Conservation (phyloP, 805 yeast genomes). For the Phaffomyces antillensis region DNA sequence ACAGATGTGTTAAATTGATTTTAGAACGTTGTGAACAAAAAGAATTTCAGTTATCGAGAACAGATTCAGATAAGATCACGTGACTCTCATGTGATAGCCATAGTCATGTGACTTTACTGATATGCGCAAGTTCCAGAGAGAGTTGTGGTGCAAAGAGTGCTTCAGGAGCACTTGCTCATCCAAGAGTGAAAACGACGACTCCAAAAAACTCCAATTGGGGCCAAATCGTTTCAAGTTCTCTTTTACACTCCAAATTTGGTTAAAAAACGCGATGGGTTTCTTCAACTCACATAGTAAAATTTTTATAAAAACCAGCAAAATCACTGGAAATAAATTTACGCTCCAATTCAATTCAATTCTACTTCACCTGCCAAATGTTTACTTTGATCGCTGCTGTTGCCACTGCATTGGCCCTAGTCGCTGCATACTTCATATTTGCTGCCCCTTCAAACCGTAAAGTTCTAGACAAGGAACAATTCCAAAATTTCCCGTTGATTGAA, state of each 20-base stretch:
- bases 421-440: constrained; percentile 4
- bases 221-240: too few species aligned
- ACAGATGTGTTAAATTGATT: not conserved
- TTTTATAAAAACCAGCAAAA: too few species aligned
- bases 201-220: not conserved
- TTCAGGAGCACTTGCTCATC: too few species aligned
- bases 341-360: too few species aligned
- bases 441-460: constrained; percentile 26
- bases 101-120: too few species aligned
- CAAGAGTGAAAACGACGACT: not conserved
- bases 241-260: too few species aligned
- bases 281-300: too few species aligned
- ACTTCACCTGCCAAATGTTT: not conserved
- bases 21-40: not conserved
- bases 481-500: constrained; percentile 71
- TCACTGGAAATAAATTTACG: too few species aligned
- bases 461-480: constrained; percentile 59
- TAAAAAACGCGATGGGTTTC: too few species aligned
- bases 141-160: too few species aligned
- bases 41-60: not conserved
- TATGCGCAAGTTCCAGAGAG: too few species aligned
- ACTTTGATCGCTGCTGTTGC: constrained; percentile 7
- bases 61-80: constrained; percentile 5
- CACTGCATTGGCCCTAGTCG: constrained; percentile 9
- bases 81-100: constrained; percentile 2